Evolutionary conservation across 169 alveolate genomes (phyloP).

Genomic region (Eimeria nieschulzi): DNA sequence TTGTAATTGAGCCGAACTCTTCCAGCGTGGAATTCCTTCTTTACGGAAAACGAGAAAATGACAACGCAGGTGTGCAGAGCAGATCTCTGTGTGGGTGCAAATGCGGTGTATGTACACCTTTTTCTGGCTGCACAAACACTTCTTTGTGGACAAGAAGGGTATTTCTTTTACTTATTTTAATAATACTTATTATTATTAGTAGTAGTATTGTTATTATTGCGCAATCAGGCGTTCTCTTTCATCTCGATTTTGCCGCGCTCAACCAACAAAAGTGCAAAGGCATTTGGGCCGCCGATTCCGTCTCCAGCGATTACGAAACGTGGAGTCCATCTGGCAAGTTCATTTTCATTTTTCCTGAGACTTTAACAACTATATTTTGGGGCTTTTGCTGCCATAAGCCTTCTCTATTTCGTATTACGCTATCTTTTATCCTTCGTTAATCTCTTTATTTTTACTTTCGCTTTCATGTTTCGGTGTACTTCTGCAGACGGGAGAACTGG

Average conservation of each 20-base stretch:
- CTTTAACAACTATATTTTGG: neutral
- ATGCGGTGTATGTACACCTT: neutral
- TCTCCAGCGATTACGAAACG: conserved; percentile 96
- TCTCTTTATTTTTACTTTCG: neutral
- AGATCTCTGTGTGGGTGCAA: neutral
- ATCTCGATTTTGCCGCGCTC: conserved; percentile 94
- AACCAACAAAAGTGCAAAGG: conserved; percentile 96
- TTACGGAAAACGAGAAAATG: conserved; percentile 93
- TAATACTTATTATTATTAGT: neutral
- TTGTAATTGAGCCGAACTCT: conserved; percentile 96
- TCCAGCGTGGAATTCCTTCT: conserved; percentile 94
- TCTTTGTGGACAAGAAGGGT: neutral
- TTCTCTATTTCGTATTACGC: neutral
- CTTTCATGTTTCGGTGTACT: neutral
- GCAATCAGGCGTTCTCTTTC: conserved; percentile 91
- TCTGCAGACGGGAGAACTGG: conserved; percentile 55
- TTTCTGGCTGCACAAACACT: neutral
- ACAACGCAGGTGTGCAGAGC: conserved; percentile 68
- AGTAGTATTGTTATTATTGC: neutral
- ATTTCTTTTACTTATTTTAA: neutral
- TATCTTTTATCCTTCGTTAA: neutral
- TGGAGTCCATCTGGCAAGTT: conserved; percentile 88
- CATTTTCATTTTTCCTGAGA: too few relatives aligned
- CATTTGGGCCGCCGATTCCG: conserved; percentile 93
- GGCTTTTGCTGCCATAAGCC: neutral